phyloP scores from a whole-genome alignment of 2,329 filamentous ascomycete species.

The Talaromyces sp. region DNA sequence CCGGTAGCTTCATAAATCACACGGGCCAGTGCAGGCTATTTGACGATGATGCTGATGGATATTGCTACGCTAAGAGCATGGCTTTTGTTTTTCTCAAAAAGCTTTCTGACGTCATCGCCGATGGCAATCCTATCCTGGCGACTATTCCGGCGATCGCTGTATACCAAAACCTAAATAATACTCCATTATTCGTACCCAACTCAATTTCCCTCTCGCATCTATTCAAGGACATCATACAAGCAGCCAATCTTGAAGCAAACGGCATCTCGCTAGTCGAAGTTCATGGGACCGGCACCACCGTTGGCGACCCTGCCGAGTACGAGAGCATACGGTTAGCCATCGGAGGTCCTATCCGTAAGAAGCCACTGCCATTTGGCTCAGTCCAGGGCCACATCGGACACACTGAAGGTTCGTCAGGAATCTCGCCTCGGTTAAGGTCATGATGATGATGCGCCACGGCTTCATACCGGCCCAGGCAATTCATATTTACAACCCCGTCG shows the following conservation, averaged over 20 bases:
- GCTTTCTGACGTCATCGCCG: conserved; percentile 42
- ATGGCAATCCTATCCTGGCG: conserved; percentile 39
- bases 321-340: conserved; percentile 10
- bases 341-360: conserved; percentile 6
- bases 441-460: conserved; percentile 34
- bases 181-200: neutral
- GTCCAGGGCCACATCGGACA: conserved; percentile 32
- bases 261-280: conserved; percentile 27
- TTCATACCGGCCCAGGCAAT: no score
- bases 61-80: conserved; percentile 49
- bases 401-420: conserved; percentile 24
- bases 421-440: conserved; percentile 23
- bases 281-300: conserved; percentile 34
- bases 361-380: conserved; percentile 20
- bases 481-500: no score
- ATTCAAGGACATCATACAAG: neutral
- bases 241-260: neutral
- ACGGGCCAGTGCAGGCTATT: conserved; percentile 50
- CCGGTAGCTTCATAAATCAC: conserved; percentile 48
- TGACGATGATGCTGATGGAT: conserved; percentile 44
- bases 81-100: conserved; percentile 48
- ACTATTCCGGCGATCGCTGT: conserved; percentile 24
- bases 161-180: conserved; percentile 25
- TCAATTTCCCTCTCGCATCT: neutral
- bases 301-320: conserved; percentile 21